A percentile compares a stretch with the other conserved stretches of the same genome.
phyloP scores from a whole-genome alignment of 495 filamentous ascomycete genomes.

The Sabuloglossum arenarium region DNA sequence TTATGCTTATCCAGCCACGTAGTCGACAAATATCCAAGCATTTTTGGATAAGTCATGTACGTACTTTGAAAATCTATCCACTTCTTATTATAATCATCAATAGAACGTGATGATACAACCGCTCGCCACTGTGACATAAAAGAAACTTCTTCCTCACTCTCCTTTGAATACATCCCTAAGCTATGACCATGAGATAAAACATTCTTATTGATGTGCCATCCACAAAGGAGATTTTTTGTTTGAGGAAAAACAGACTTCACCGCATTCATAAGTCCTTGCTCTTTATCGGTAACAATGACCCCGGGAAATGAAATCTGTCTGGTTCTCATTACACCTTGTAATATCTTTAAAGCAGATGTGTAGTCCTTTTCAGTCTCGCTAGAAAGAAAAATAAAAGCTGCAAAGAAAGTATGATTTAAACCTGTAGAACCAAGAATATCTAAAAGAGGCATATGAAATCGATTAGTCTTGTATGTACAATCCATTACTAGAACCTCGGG shows the following conservation, averaged over 20 bases:
- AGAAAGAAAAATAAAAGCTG: conserved; percentile 3
- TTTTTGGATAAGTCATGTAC: neutral
- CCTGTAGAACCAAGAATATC: conserved; percentile 6
- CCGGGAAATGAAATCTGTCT: neutral
- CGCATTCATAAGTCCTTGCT: neutral
- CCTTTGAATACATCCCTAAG: neutral
- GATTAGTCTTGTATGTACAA: conserved; percentile 9
- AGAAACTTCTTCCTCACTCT: neutral
- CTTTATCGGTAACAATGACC: neutral
- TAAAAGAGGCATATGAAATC: conserved; percentile 9
- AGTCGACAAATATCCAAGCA: neutral
- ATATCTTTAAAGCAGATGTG: neutral
- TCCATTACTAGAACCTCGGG: conserved; percentile 6
- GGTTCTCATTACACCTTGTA: neutral
- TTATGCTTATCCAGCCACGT: neutral
- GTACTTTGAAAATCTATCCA: neutral
- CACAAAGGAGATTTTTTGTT: neutral
- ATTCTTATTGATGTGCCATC: neutral
- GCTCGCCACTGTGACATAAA: neutral
- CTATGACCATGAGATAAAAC: neutral
- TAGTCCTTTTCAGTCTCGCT: neutral
- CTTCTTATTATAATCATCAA: too few relatives aligned
- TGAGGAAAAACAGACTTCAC: neutral
- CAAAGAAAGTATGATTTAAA: conserved; percentile 5
- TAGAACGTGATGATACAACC: neutral